Base-by-base conservation (phyloP, 148 eudicot species). In the Gaultheria prostrata region DNA sequence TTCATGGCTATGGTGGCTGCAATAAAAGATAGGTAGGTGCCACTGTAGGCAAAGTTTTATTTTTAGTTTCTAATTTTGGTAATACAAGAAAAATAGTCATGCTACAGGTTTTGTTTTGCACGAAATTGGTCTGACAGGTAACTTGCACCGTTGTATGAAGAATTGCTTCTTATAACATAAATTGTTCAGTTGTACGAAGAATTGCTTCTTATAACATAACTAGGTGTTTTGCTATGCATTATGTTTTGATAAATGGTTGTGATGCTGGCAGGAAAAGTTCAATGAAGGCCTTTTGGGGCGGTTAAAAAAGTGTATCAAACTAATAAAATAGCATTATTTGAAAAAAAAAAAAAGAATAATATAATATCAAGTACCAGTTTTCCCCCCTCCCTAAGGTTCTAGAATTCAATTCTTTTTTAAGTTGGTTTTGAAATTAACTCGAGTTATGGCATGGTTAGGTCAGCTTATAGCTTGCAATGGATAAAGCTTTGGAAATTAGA, bases 1-100 rank as follows among this genome's bases (percentile, higher is more conserved):
- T 95, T 95, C 90, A 86, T 95, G 85, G 93, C 98, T 51, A 95
- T 95, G 98, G 94, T 98, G 82, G 90, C 84, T 39, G 94, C 91
- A 89, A 95, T 94, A 30, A 95, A 93, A 93, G 93, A 95, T 78
- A 95, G 90, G 98, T 95, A 87, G 84, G 84, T 28, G 17, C 24
- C 76, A n/a, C 32, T 74, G 1, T 21, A 1, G 1, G 32, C 33
- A 8, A 4, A 20, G 49, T 46, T 15, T 24, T 30, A 14, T 69
- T 67, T 49, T 18, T 85, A 49, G 43, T 39, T 39, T 39, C 3
- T 39, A 43, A 45, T 26, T 76, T 49, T 10, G 43, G 45, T 4
- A 35, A 18, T 39, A 18, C 49, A 72, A 72, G 48, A 17, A 72
- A 49, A 72, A 48, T 72, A 39, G 35, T 7, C 76, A 72, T 39